Percentiles rank a stretch among this genome's conserved stretches.
phyloP scores from a whole-genome alignment of 257 asterid genomes.

The Rhazya stricta region DNA sequence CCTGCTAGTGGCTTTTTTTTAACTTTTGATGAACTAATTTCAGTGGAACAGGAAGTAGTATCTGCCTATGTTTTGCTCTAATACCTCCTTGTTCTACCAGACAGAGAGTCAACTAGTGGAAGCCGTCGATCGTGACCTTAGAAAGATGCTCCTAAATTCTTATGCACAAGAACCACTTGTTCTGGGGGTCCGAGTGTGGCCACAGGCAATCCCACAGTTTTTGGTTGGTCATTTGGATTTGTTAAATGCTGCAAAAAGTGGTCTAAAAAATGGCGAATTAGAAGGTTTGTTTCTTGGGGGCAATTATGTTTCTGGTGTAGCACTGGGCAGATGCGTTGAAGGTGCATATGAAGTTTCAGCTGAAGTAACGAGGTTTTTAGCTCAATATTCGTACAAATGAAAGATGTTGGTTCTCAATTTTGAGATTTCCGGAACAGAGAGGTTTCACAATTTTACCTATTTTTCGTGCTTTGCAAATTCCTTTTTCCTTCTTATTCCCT shows the following conservation, averaged over 20 bases:
- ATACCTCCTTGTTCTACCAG: slow-evolving; percentile 36
- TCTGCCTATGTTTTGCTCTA: background rate
- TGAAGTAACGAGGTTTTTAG: slow-evolving; percentile 64
- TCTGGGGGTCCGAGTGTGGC: slow-evolving; percentile 84
- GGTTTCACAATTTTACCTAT: too few species aligned
- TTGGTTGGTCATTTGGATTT: slow-evolving; percentile 78
- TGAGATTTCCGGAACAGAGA: too few species aligned
- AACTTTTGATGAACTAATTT: background rate
- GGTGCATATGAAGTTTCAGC: slow-evolving; percentile 81
- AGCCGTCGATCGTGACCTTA: slow-evolving; percentile 85
- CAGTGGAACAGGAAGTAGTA: background rate
- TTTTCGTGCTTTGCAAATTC: too few species aligned
- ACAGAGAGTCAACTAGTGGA: slow-evolving; percentile 81
- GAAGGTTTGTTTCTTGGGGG: slow-evolving; percentile 87
- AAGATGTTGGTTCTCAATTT: background rate
- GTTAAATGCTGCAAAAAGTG: slow-evolving; percentile 56
- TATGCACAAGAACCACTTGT: slow-evolving; percentile 63
- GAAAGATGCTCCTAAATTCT: slow-evolving; percentile 78
- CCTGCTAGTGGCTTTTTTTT: too few species aligned
- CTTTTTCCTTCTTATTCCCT: too few species aligned
- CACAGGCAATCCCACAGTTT: slow-evolving; percentile 94
- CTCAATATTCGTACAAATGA: slow-evolving; percentile 37
- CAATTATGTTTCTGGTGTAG: slow-evolving; percentile 85
- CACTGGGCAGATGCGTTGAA: slow-evolving; percentile 92
- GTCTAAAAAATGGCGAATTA: slow-evolving; percentile 48